These are phyloP conservation scores for Ogataea paraovalis DNA, from an alignment of 805 yeast genomes.

Conservation along the genomic window DNA sequence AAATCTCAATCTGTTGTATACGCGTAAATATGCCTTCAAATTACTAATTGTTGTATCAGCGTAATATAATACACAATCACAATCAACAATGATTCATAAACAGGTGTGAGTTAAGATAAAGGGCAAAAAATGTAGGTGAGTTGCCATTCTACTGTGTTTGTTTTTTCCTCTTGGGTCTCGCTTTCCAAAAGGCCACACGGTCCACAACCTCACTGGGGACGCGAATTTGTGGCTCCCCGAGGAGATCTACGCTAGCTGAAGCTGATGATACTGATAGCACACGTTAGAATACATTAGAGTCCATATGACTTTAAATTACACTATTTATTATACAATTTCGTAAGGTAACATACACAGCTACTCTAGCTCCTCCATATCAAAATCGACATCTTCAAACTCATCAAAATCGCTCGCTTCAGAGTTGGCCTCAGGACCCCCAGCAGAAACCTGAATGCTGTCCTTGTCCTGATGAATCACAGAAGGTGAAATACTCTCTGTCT, in stretches of 20 bases:
- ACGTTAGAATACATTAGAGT: too few relatives aligned
- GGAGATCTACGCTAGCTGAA: too few relatives aligned
- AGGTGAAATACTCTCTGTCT: too few relatives aligned
- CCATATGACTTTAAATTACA: not conserved
- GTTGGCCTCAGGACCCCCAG: not conserved
- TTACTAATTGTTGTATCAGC: not conserved
- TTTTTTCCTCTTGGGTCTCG: not conserved
- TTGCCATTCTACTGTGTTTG: not conserved
- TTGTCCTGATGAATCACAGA: not conserved
- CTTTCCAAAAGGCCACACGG: too few relatives aligned
- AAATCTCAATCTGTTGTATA: not conserved
- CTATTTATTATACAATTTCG: not conserved
- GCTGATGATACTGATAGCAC: too few relatives aligned
- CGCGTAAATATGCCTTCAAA: not conserved
- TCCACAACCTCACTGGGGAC: too few relatives aligned
- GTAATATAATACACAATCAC: not conserved
- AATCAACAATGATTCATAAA: too few relatives aligned
- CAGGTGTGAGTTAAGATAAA: too few relatives aligned
- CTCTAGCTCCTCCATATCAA: not conserved
- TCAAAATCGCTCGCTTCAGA: not conserved
- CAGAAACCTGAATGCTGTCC: not conserved
- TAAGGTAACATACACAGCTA: not conserved
- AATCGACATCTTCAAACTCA: constrained; percentile 1
- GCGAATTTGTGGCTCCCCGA: too few relatives aligned
- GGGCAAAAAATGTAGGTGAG: not conserved